A percentile compares a stretch with the other conserved stretches of the same genome.
Conservation (phyloP, 2,329 filamentous ascomycete genomes). For the Penicillium sclerotiorum region DNA sequence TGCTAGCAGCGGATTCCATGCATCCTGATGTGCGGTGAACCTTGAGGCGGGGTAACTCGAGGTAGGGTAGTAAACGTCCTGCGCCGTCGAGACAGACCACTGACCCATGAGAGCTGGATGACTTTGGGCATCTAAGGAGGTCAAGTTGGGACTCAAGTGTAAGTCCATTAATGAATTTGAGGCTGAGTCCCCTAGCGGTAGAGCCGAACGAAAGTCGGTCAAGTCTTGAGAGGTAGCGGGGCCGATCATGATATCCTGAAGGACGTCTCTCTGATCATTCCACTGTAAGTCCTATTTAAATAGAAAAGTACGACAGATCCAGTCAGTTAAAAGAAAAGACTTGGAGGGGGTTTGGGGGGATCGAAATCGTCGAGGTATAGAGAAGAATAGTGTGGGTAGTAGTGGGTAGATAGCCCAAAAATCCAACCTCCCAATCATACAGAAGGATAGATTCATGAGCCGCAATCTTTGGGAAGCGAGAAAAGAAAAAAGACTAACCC, state of each 20-base stretch:
- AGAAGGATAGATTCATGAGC: too few relatives aligned
- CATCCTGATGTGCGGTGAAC: slow-evolving; percentile 25
- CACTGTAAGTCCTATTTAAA: slow-evolving; percentile 16
- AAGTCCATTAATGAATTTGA: slow-evolving; percentile 29
- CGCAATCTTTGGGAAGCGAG: too few relatives aligned
- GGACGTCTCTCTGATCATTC: slow-evolving; percentile 31
- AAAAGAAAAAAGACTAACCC: slow-evolving; percentile 11
- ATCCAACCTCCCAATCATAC: too few relatives aligned
- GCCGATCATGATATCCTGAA: slow-evolving; percentile 36
- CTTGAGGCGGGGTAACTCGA: slow-evolving; percentile 20
- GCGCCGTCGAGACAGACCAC: slow-evolving; percentile 26
- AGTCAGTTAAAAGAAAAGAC: background rate
- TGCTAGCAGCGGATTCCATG: slow-evolving; percentile 37
- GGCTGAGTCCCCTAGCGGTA: slow-evolving; percentile 23
- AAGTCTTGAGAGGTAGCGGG: slow-evolving; percentile 12
- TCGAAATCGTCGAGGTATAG: background rate
- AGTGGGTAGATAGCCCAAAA: too few relatives aligned
- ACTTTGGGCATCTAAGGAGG: slow-evolving; percentile 19
- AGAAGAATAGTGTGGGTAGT: too few relatives aligned
- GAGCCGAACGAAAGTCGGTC: slow-evolving; percentile 7
- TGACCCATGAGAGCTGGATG: slow-evolving; percentile 24
- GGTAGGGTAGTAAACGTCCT: slow-evolving; percentile 25
- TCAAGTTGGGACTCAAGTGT: slow-evolving; percentile 27
- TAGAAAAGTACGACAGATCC: background rate
- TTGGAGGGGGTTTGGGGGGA: background rate